A percentile compares a stretch with the other conserved stretches of the same genome.
These are phyloP conservation scores for Colletotrichum horii DNA, from an alignment of 2,329 filamentous ascomycete genomes.

Conservation along the genomic window DNA sequence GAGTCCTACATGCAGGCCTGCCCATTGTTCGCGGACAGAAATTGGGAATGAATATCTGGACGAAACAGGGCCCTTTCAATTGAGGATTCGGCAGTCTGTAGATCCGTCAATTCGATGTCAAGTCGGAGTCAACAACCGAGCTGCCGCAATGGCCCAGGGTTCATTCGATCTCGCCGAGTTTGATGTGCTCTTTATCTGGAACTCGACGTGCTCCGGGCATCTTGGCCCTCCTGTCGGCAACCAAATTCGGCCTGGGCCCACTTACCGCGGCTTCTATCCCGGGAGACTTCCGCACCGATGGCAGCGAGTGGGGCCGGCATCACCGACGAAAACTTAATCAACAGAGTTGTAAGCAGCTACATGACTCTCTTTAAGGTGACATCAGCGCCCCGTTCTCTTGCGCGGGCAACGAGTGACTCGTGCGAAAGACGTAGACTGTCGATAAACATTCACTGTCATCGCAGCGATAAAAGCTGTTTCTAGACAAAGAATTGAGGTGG, in stretches of 20 bases:
- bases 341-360: background rate
- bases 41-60: slow-evolving; percentile 50
- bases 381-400: background rate
- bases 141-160: background rate
- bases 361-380: background rate
- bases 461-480: background rate
- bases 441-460: background rate
- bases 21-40: slow-evolving; percentile 43
- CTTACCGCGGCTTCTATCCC: background rate
- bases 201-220: background rate
- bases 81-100: background rate
- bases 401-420: background rate
- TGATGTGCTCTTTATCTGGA: background rate
- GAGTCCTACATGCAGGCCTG: slow-evolving; percentile 44
- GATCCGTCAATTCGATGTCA: background rate
- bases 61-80: slow-evolving; percentile 34
- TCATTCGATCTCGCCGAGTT: background rate
- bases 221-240: background rate
- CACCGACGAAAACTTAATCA: background rate
- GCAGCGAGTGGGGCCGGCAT: background rate
- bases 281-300: background rate
- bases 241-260: background rate
- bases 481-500: background rate
- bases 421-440: background rate
- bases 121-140: background rate